phyloP scores from a whole-genome alignment of 371 early-diverging fungal species.

The Funneliformis caledonium region DNA sequence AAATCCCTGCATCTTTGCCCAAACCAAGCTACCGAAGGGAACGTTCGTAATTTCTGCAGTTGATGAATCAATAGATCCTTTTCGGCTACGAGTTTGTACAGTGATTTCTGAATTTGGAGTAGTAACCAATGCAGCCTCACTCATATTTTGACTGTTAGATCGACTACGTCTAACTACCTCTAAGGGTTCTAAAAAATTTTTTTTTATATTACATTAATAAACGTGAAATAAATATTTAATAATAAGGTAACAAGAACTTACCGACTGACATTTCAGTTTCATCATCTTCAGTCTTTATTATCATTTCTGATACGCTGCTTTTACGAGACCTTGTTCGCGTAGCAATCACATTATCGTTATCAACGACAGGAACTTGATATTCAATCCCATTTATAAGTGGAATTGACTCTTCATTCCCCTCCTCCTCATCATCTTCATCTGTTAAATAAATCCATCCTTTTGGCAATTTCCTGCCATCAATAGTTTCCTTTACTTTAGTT shows the following conservation, averaged over 20 bases:
- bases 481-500: slow-evolving; percentile 44
- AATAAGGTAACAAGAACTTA: background rate
- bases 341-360: slow-evolving; percentile 9
- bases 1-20: slow-evolving; percentile 52
- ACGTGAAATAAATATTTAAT: background rate
- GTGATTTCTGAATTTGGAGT: background rate
- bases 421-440: slow-evolving; percentile 48
- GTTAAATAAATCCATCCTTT: slow-evolving; percentile 52
- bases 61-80: background rate
- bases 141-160: background rate
- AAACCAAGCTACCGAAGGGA: slow-evolving; percentile 44
- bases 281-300: background rate
- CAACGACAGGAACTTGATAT: background rate
- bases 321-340: slow-evolving; percentile 31
- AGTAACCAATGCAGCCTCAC: background rate
- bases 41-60: slow-evolving; percentile 4
- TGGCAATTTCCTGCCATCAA: slow-evolving; percentile 43
- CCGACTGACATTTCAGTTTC: background rate
- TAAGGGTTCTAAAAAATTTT: background rate
- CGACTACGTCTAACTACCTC: slow-evolving; percentile 5
- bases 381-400: background rate
- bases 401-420: slow-evolving; percentile 22
- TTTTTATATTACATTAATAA: background rate
- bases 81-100: slow-evolving; percentile 11
- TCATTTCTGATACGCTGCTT: background rate